Conservation (phyloP, 108 stramenopile species). For the Nitzschia putrida region DNA sequence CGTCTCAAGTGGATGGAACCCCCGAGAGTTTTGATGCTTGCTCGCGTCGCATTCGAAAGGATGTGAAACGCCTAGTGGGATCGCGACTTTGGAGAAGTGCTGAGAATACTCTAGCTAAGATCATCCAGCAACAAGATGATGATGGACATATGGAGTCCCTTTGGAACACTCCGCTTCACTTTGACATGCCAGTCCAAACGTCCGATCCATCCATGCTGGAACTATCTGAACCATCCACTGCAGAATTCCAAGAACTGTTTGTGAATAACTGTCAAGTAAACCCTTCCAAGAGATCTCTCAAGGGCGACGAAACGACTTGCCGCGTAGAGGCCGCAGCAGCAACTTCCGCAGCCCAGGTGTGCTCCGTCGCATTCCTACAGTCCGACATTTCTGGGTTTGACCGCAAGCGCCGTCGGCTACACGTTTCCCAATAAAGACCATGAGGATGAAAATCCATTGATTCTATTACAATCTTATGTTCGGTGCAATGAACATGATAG, state of each 20-base stretch:
- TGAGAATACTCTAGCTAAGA: slow-evolving; percentile 6
- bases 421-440: too few species aligned
- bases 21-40: not conserved
- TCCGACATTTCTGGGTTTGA: too few species aligned
- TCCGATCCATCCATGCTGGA: too few species aligned
- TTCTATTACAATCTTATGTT: too few species aligned
- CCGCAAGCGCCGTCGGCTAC: too few species aligned
- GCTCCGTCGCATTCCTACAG: too few species aligned
- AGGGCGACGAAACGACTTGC: not conserved
- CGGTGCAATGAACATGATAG: too few species aligned
- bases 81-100: slow-evolving; percentile 9
- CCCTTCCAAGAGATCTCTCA: too few species aligned
- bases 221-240: not conserved
- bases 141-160: not conserved
- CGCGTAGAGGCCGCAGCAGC: slow-evolving; percentile 8
- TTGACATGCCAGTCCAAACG: too few species aligned
- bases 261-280: not conserved
- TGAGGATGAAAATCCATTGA: too few species aligned
- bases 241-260: not conserved
- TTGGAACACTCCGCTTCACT: too few species aligned
- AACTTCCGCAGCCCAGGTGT: too few species aligned
- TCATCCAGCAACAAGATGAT: not conserved
- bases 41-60: not conserved
- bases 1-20: not conserved
- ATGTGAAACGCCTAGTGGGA: slow-evolving; percentile 10